Evolutionary conservation across 371 early-diverging fungal species (phyloP).

Genomic region (Saksenaea oblongispora): DNA sequence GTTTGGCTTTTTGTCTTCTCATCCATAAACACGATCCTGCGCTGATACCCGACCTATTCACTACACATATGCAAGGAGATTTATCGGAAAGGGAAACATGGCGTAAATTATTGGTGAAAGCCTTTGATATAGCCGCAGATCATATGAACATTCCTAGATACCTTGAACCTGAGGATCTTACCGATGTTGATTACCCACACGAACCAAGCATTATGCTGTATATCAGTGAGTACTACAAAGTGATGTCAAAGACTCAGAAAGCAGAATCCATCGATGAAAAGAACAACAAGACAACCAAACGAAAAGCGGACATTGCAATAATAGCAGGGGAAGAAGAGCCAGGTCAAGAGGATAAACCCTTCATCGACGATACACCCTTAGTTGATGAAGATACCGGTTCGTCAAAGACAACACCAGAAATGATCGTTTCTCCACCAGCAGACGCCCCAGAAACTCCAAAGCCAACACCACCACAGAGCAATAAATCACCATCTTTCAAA

Average conservation of each 20-base stretch:
- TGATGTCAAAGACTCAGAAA: conserved; percentile 37
- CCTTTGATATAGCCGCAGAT: conserved; percentile 36
- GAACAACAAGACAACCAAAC: conserved; percentile 17
- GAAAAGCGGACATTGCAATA: conserved; percentile 4
- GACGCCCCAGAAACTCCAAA: background rate
- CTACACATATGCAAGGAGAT: conserved; percentile 25
- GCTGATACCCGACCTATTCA: conserved; percentile 62
- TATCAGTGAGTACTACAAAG: conserved; percentile 48
- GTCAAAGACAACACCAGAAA: background rate
- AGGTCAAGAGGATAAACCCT: background rate
- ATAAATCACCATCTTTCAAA: background rate
- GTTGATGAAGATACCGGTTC: background rate
- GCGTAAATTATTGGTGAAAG: conserved; percentile 30
- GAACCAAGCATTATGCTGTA: conserved; percentile 56
- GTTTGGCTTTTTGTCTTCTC: conserved; percentile 71
- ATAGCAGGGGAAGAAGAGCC: background rate
- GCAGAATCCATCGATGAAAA: conserved; percentile 18
- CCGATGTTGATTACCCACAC: conserved; percentile 51
- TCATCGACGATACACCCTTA: background rate
- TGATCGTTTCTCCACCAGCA: conserved; percentile 5
- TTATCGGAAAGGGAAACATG: conserved; percentile 35
- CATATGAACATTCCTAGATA: conserved; percentile 43
- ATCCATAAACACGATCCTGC: conserved; percentile 71
- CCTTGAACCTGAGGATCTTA: conserved; percentile 48
- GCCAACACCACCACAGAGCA: background rate